Percentiles rank a stretch among this genome's conserved stretches.
phyloP scores from a whole-genome alignment of 108 stramenopile genomes.

The Fistulifera pelliculosa region DNA sequence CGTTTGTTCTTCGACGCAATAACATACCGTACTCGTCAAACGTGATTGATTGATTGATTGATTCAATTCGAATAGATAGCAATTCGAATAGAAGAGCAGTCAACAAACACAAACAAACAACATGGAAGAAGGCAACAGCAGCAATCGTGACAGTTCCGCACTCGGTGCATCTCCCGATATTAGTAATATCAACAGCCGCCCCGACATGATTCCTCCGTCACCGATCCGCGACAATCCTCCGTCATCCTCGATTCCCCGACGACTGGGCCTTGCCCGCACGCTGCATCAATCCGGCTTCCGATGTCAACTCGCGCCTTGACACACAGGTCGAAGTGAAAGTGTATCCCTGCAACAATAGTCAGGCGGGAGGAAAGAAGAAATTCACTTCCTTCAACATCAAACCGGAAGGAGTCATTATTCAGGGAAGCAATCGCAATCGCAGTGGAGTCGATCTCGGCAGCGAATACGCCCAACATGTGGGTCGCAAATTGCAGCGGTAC shows the following conservation, averaged over 20 bases:
- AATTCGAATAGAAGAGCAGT: too few species aligned
- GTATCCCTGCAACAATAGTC: constrained; percentile 82
- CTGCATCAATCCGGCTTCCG: constrained; percentile 75
- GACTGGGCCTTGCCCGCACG: constrained; percentile 21
- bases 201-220: neutral
- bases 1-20: too few species aligned
- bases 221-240: too few species aligned
- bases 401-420: constrained; percentile 83
- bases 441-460: constrained; percentile 49
- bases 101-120: too few species aligned
- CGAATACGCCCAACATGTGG: constrained; percentile 70
- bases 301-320: constrained; percentile 73
- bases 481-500: constrained; percentile 73
- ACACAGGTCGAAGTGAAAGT: constrained; percentile 75
- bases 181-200: neutral
- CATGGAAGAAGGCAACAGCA: too few species aligned
- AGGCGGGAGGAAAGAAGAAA: constrained; percentile 53
- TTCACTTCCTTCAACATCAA: constrained; percentile 76
- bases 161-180: too few species aligned
- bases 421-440: constrained; percentile 67
- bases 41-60: too few species aligned
- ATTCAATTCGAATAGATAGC: too few species aligned
- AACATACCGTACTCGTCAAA: too few species aligned
- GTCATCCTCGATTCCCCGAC: too few species aligned
- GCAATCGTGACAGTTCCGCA: too few species aligned